Evolutionary conservation across 2,329 filamentous ascomycete genomes (phyloP).

Genomic region (Xylariaceae sp.): DNA sequence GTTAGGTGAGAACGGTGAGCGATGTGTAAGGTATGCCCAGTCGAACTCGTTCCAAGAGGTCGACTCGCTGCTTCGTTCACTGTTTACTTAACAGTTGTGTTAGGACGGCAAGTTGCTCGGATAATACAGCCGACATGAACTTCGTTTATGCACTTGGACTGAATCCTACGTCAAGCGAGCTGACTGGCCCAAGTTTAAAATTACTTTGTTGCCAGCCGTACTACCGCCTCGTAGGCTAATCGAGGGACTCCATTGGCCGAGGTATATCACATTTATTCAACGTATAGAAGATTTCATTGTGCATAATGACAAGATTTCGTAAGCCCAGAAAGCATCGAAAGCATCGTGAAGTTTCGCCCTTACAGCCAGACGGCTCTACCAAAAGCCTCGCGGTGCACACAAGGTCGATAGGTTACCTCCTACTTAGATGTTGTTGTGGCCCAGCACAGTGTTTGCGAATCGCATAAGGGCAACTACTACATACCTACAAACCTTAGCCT

Average conservation of each 20-base stretch:
- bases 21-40: not conserved
- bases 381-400: no score
- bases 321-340: not conserved
- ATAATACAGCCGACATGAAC: constrained; percentile 9
- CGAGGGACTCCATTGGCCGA: not conserved
- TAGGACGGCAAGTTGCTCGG: constrained; percentile 4
- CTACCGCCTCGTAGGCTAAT: not conserved
- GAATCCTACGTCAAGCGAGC: not conserved
- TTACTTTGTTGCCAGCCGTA: not conserved
- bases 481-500: no score
- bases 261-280: not conserved
- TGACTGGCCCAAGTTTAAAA: constrained; percentile 12
- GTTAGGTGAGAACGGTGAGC: not conserved
- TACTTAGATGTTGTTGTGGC: no score
- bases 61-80: not conserved
- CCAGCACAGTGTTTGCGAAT: no score
- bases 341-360: not conserved
- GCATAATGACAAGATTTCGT: not conserved
- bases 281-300: not conserved
- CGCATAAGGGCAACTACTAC: no score
- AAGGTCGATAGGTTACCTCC: no score
- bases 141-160: no score
- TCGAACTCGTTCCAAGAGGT: not conserved
- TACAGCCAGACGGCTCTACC: not conserved
- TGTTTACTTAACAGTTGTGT: not conserved